Base-by-base conservation (phyloP, 768 basidiomycete species). In the Amylocystis lapponica region DNA sequence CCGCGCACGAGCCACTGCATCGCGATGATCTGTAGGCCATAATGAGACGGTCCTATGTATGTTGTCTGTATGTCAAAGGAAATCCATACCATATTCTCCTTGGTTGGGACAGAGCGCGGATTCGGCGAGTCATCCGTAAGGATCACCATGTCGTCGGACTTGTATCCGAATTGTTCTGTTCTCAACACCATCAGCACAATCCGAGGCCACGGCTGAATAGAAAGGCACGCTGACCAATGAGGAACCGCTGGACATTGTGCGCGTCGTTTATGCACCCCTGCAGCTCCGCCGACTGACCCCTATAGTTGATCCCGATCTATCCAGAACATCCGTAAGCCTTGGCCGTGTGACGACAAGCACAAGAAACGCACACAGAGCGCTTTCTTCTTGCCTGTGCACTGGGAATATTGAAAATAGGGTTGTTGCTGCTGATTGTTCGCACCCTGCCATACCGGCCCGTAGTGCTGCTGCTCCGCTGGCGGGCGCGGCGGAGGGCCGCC, bases 211-310 rank as follows among this genome's bases (percentile, higher is more conserved):
- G 21, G 17, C n/a, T 9, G 10, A 38, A 25, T 27, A n/a, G 36
- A 16, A 20, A 23, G 19, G 38, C 16, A 48, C 27, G 55, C 61
- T 25, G 45, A 67, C 68, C 43, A 48, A 61, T 63, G 27, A 76
- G 51, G 67, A 80, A 80, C 13, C 65, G 58, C 40, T 68, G 54
- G 19, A 80, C 64, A 53, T 79, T 82, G 26, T 61, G 57, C 0
- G 74, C 78, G 47, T 82, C 79, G 52, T 80, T 81, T 58, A 78
- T 77, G 51, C 79, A 81, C 3, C 79, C 79, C 20, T 59, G 57
- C 17, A 79, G 58, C 41, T 67, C 71, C 11, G 55, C 61, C 13
- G 55, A 51, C 12, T 69, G 62, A 0, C 76, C 70, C 22, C 65
- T 50, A 56, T 79, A 79, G 57, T 71, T 71, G 56, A 79, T 75